Percentiles rank a stretch among this genome's conserved stretches.
These are phyloP conservation scores for Claviceps sp. DNA, from an alignment of 2,329 filamentous ascomycete species.

Conservation along the genomic window DNA sequence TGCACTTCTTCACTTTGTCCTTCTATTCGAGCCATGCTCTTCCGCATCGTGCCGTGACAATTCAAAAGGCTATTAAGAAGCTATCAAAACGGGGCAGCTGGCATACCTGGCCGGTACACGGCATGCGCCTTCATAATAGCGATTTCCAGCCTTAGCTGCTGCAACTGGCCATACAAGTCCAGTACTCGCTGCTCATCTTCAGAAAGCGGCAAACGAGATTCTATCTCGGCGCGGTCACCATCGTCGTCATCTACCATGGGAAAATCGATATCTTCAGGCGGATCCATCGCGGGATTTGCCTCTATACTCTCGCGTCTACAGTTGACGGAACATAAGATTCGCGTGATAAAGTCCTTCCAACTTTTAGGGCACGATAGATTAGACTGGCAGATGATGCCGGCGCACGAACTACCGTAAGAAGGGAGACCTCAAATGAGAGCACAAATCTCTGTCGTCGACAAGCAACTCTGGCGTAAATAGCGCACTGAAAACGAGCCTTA, in stretches of 20 bases:
- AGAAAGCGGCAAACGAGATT: constrained; percentile 40
- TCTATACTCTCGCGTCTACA: background rate
- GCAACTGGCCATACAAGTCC: constrained; percentile 56
- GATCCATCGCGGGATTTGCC: background rate
- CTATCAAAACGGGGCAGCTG: background rate
- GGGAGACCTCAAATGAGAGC: background rate
- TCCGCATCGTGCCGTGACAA: background rate
- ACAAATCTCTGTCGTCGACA: background rate
- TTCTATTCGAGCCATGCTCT: background rate
- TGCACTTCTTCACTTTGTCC: background rate
- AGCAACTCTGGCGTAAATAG: background rate
- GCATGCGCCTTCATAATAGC: constrained; percentile 46
- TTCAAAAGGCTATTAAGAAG: too few species aligned
- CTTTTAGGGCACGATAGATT: background rate
- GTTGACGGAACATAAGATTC: background rate
- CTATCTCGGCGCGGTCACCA: constrained; percentile 18
- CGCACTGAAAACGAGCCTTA: background rate
- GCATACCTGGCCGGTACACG: constrained; percentile 21
- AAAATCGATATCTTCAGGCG: constrained; percentile 15
- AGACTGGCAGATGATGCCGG: background rate
- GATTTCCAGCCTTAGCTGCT: constrained; percentile 59
- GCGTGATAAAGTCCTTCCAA: background rate
- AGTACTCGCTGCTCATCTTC: constrained; percentile 53
- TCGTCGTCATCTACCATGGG: constrained; percentile 12
- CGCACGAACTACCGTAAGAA: background rate